Percentiles rank a stretch among this genome's conserved stretches.
phyloP scores from a whole-genome alignment of 1,284 basidiomycete species.

The Ceratobasidium sp. region DNA sequence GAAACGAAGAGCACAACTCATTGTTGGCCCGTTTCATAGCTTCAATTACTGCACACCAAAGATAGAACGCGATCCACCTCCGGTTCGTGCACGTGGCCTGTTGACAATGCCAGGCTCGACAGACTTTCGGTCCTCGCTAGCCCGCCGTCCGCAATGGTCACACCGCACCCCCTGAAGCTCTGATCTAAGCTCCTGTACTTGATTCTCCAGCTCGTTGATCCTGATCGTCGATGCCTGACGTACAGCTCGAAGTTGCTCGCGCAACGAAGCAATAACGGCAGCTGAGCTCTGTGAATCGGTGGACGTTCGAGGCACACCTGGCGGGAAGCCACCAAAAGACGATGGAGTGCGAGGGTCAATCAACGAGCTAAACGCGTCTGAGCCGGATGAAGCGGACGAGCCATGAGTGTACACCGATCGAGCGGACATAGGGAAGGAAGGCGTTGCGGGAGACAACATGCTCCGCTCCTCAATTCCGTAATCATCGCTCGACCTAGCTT shows the following conservation, averaged over 20 bases:
- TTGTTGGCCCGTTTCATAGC: background rate
- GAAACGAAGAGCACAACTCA: background rate
- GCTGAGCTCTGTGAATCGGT: conserved; percentile 28
- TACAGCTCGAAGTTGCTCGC: conserved; percentile 20
- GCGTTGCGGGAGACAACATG: conserved; percentile 18
- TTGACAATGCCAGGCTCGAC: conserved; percentile 33
- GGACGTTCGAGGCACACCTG: conserved; percentile 15
- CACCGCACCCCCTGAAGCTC: conserved; percentile 23
- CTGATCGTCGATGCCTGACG: conserved; percentile 17
- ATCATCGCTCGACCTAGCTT: background rate
- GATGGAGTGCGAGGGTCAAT: conserved; percentile 36
- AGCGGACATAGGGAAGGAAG: conserved; percentile 24
- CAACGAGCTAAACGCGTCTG: conserved; percentile 33
- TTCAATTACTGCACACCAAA: conserved; percentile 6
- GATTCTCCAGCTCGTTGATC: conserved; percentile 33
- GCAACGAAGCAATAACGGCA: conserved; percentile 20
- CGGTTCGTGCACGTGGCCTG: conserved; percentile 42
- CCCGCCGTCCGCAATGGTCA: conserved; percentile 30
- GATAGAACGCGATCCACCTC: conserved; percentile 25
- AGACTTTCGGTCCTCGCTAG: background rate
- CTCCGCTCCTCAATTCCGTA: conserved; percentile 17
- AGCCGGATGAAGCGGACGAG: conserved; percentile 29
- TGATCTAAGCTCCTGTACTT: conserved; percentile 23
- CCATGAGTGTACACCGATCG: conserved; percentile 21
- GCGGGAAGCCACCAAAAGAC: conserved; percentile 14